Evolutionary conservation across 257 asterid genomes (phyloP).

Genomic region (Petrea volubilis): DNA sequence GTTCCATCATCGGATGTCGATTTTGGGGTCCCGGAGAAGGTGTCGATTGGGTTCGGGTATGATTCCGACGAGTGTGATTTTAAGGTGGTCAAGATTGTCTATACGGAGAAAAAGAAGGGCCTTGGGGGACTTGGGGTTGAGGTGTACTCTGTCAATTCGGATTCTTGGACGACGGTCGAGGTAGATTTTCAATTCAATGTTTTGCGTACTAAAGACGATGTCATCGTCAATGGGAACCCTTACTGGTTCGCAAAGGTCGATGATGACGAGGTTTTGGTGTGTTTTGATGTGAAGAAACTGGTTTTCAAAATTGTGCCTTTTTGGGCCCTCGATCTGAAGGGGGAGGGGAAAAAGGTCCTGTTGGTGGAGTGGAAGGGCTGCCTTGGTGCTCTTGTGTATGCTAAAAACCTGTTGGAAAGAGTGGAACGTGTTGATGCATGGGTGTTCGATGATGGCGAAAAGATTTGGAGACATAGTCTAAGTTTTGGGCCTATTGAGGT

Average conservation of each 20-base stretch:
- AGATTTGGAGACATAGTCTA: not conserved
- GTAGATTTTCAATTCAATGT: not conserved
- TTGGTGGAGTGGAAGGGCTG: not conserved
- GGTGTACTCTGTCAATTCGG: conserved; percentile 10
- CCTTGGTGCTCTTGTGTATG: not conserved
- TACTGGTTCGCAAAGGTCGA: conserved; percentile 2
- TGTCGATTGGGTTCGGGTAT: not conserved
- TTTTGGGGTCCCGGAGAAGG: not conserved
- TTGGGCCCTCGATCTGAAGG: not conserved
- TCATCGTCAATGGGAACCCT: conserved; percentile 9
- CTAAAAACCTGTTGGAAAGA: not conserved
- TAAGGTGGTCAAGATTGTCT: not conserved
- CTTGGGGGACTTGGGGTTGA: not conserved
- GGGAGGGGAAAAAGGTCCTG: not conserved
- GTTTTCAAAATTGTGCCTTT: not conserved
- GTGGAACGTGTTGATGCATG: not conserved
- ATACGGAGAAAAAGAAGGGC: not conserved
- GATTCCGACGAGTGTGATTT: not conserved
- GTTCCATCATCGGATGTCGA: not conserved
- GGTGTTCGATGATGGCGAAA: not conserved
- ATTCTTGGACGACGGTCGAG: not conserved
- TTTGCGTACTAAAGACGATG: not conserved
- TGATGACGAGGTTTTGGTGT: not conserved
- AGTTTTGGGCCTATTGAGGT: not conserved
- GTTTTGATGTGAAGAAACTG: not conserved